These are phyloP conservation scores for Penicillium turbatum DNA, from an alignment of 495 filamentous ascomycete species.

Conservation along the genomic window DNA sequence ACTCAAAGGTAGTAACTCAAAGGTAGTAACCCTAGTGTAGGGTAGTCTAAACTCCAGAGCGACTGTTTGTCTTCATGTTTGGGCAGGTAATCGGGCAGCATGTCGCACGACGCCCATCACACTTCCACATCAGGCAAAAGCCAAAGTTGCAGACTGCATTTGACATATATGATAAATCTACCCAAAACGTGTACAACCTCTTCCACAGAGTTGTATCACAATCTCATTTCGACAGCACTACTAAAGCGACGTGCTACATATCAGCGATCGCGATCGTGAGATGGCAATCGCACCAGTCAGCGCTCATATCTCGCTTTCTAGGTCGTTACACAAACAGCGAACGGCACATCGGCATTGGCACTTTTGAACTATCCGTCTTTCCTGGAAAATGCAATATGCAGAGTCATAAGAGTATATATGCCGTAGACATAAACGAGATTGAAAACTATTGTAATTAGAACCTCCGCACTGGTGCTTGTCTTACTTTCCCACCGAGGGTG, in stretches of 20 bases:
- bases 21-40: too few species aligned
- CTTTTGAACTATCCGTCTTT: not conserved
- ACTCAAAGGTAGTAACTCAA: too few species aligned
- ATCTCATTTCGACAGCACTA: not conserved
- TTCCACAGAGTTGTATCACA: not conserved
- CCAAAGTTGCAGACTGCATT: not conserved
- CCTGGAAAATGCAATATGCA: not conserved
- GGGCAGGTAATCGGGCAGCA: conserved; percentile 2
- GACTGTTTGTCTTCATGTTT: not conserved
- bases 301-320: not conserved
- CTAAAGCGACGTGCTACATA: not conserved
- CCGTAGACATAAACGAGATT: too few species aligned
- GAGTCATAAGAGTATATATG: not conserved
- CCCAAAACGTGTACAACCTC: not conserved
- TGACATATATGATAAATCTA: not conserved
- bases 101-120: not conserved
- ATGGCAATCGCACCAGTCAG: not conserved
- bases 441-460: not conserved
- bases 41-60: too few species aligned
- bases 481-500: not conserved
- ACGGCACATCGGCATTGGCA: not conserved
- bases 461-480: not conserved
- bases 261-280: not conserved
- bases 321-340: not conserved
- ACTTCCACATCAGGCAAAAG: not conserved